phyloP scores from a whole-genome alignment of 176 grass and related monocot genomes.

The Eremochloa ophiuroides region DNA sequence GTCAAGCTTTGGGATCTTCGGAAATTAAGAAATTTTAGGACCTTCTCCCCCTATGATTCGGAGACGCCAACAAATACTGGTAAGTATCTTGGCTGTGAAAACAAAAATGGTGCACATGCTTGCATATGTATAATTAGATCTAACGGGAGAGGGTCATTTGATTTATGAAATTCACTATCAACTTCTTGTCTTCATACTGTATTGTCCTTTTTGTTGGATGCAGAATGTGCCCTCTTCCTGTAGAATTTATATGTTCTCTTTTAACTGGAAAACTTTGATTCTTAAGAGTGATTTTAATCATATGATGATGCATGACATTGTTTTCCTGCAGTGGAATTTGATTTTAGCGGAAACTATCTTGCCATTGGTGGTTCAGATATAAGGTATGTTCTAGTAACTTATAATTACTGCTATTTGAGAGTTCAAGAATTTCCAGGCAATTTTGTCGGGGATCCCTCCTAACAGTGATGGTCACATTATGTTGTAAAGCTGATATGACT shows the following conservation, averaged over 20 bases:
- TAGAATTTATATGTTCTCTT: constrained; percentile 1
- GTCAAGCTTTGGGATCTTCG: constrained; percentile 99
- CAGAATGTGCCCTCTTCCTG: not conserved
- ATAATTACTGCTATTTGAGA: not conserved
- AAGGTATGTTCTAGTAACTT: constrained; percentile 43
- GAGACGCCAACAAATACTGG: constrained; percentile 89
- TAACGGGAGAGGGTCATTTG: not conserved
- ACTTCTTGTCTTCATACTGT: not conserved
- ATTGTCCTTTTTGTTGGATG: not conserved
- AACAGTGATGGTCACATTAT: not conserved
- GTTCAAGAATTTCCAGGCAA: constrained; percentile 21
- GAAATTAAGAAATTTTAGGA: constrained; percentile 96
- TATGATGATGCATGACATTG: not conserved
- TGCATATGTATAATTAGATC: not conserved
- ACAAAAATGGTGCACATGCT: not conserved
- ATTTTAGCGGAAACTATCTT: constrained; percentile 95
- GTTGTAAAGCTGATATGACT: not conserved
- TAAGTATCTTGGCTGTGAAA: constrained; percentile 34
- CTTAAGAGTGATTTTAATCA: not conserved
- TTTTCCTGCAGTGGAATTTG: constrained; percentile 70
- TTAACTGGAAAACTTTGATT: not conserved
- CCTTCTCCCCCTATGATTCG: constrained; percentile 86
- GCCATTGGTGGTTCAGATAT: constrained; percentile 85
- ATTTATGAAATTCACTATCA: not conserved
- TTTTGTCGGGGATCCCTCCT: not conserved